phyloP scores from a whole-genome alignment of 441 rosid species.

The Metrosideros polymorpha region DNA sequence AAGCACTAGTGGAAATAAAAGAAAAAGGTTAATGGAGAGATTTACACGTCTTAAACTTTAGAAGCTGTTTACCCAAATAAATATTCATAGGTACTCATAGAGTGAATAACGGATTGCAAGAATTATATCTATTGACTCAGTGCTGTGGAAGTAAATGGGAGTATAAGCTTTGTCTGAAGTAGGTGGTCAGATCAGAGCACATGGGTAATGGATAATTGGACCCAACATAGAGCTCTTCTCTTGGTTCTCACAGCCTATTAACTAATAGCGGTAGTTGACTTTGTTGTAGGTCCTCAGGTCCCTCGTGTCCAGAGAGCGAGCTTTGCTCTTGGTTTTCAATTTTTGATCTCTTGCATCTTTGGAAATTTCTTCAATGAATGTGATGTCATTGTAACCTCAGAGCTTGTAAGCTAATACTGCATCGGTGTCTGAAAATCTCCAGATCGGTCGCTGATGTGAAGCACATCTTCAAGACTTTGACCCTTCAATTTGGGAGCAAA shows the following conservation, averaged over 20 bases:
- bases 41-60: not conserved
- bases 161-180: not conserved
- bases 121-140: not conserved
- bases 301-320: not conserved
- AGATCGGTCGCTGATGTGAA: conserved; percentile 60
- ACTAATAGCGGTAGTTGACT: not conserved
- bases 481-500: conserved; percentile 74
- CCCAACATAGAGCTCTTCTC: not conserved
- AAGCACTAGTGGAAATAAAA: not conserved
- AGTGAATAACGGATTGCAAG: not conserved
- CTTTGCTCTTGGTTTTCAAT: not conserved
- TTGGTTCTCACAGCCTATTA: not conserved
- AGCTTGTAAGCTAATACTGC: not conserved
- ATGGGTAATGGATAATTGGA: not conserved
- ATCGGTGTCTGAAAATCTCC: conserved; percentile 13
- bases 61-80: not conserved
- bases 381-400: not conserved
- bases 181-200: not conserved
- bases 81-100: not conserved
- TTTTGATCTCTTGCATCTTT: not conserved
- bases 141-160: not conserved
- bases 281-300: not conserved
- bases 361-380: not conserved
- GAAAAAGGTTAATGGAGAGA: not conserved
- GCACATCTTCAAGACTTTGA: conserved; percentile 61